Percentiles rank a stretch among this genome's conserved stretches.
These are phyloP conservation scores for Geosmithia putterillii DNA, from an alignment of 2,329 filamentous ascomycete genomes.

Conservation along the genomic window DNA sequence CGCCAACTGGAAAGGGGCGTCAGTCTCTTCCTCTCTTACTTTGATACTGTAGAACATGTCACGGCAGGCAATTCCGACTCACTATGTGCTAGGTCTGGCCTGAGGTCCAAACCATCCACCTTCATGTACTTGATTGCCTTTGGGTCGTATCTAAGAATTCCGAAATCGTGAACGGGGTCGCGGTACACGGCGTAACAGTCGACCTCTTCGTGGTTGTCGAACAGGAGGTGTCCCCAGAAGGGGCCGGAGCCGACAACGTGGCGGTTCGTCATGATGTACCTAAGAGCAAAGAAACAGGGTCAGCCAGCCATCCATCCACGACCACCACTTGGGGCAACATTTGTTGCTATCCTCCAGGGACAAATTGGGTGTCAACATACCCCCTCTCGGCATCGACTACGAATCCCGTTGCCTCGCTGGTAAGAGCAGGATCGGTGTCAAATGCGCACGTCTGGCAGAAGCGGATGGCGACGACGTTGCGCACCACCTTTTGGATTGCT, in stretches of 20 bases:
- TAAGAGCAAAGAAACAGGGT: conserved; percentile 9
- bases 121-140: conserved; percentile 97
- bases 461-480: conserved; percentile 94
- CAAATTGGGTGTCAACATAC: conserved; percentile 27
- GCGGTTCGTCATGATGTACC: conserved; percentile 74
- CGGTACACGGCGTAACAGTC: conserved; percentile 95
- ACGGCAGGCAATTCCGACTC: conserved; percentile 12
- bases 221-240: conserved; percentile 97
- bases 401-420: conserved; percentile 93
- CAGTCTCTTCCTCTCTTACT: no score
- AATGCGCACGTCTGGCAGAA: conserved; percentile 98
- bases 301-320: not conserved
- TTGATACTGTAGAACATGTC: no score
- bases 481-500: conserved; percentile 87
- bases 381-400: conserved; percentile 91
- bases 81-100: conserved; percentile 72
- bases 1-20: conserved; percentile 48
- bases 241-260: conserved; percentile 93
- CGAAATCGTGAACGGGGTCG: conserved; percentile 97
- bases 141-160: conserved; percentile 91
- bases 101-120: conserved; percentile 64
- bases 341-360: not conserved
- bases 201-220: conserved; percentile 96
- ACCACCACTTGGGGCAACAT: not conserved
- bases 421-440: conserved; percentile 88